These are phyloP conservation scores for Exutisphaerella laricina DNA, from an alignment of 2,329 filamentous ascomycete genomes.

Conservation along the genomic window DNA sequence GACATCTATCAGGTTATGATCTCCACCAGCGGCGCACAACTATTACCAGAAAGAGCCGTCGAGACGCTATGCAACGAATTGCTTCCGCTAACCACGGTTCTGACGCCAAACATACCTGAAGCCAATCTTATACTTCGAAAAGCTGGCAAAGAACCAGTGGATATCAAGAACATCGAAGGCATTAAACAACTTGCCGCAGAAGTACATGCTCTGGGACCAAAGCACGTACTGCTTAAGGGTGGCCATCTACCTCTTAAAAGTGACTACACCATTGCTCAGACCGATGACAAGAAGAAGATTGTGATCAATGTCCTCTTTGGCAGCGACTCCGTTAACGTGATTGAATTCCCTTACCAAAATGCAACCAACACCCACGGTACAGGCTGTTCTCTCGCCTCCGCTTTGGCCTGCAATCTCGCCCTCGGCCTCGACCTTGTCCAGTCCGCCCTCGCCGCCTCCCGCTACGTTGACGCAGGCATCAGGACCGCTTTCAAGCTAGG, in stretches of 20 bases:
- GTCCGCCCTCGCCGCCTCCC: constrained; percentile 62
- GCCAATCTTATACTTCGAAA: constrained; percentile 59
- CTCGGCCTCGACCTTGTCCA: constrained; percentile 51
- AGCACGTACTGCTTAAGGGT: constrained; percentile 82
- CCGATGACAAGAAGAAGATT: constrained; percentile 54
- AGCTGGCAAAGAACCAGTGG: constrained; percentile 40
- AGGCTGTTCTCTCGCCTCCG: constrained; percentile 85
- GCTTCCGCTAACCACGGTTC: constrained; percentile 60
- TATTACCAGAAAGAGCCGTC: constrained; percentile 63
- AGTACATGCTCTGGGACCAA: constrained; percentile 64
- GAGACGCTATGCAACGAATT: constrained; percentile 54
- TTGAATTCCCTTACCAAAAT: constrained; percentile 65
- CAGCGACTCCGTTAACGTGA: constrained; percentile 50
- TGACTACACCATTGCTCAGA: constrained; percentile 54
- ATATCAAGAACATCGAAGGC: constrained; percentile 56
- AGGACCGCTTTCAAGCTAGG: constrained; percentile 58
- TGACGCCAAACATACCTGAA: constrained; percentile 76
- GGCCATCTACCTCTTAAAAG: constrained; percentile 76
- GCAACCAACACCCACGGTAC: constrained; percentile 89
- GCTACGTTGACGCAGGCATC: constrained; percentile 68
- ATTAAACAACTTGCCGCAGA: constrained; percentile 62
- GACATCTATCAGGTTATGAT: constrained; percentile 98
- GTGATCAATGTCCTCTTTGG: constrained; percentile 76
- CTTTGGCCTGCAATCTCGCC: constrained; percentile 68
- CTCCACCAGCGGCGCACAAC: constrained; percentile 67